These are phyloP conservation scores for Avena atlantica DNA, from an alignment of 176 grass and related monocot genomes.

Conservation along the genomic window DNA sequence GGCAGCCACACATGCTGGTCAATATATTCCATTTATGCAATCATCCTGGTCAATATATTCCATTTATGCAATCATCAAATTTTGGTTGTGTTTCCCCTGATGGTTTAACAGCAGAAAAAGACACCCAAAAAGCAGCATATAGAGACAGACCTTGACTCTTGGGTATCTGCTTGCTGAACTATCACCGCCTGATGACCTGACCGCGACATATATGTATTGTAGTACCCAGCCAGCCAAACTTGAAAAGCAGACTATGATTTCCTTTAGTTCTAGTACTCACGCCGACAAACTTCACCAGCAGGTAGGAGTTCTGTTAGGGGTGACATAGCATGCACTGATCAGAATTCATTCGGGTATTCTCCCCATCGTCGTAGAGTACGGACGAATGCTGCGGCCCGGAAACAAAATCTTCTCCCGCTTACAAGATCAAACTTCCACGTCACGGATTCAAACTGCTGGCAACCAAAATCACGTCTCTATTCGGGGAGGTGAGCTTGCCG, in stretches of 20 bases:
- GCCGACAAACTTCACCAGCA: background rate
- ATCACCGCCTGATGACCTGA: background rate
- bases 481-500: background rate
- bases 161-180: background rate
- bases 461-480: background rate
- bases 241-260: background rate
- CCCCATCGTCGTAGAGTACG: background rate
- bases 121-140: too few relatives aligned
- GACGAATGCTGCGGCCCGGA: background rate
- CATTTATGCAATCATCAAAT: background rate
- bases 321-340: background rate
- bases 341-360: background rate
- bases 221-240: background rate
- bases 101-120: background rate
- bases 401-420: background rate
- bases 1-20: background rate
- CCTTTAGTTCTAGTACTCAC: background rate
- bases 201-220: background rate
- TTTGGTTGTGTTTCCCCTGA: background rate
- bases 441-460: background rate
- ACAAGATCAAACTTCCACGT: background rate
- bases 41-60: background rate
- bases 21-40: too few relatives aligned
- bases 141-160: background rate
- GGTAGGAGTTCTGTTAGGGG: background rate